Base-by-base conservation (phyloP, 441 rosid species). In the Erodium chrysanthum region DNA sequence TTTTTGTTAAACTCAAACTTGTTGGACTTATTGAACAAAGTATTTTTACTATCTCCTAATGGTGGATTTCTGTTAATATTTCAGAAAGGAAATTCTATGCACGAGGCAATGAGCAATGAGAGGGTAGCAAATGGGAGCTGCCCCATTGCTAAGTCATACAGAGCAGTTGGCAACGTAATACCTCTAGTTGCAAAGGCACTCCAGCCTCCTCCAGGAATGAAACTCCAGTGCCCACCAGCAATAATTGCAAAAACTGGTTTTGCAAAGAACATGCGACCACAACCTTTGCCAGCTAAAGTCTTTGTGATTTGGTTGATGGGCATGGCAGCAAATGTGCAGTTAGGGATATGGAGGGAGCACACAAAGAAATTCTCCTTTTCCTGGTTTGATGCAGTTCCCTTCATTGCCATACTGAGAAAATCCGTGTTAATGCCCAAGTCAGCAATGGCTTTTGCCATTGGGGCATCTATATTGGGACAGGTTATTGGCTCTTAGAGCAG, bases 341-440 rank as follows among this genome's bases (percentile, higher is more conserved):
- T 87, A 54, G 92, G 92, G 18, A 70, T 87, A 29, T 87, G 92
- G 92, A 80, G 90, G 82, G 92, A 85, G 65, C 90, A 87, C 80
- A 84, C 92, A 7, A 73, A 81, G 65, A 85, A 87, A 59, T 85
- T 76, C 72, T 87, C 88, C 0, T 80, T 80, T 23, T 79, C 90
- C 61, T 87, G 92, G 92, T 84, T 87, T 75, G 72, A 75, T 12
- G 90, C 90, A n/a, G 90, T 85, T 71, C 93, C 93, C 0, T 88
- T 88, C 79, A 81, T 88, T 66, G 93, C 72, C 29, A 83, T 88
- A 79, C 84, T 85, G 9, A 82, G 93, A 76, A 88, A 85, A 78
- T 75, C 88, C 0, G 76, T 88, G 18, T 65, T 88, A 84, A 88
- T 85, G 90, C 93, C 93, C 0, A 84, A 88, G 67, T 65, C 84